Evolutionary conservation across 352 stramenopile genomes (phyloP).

Genomic region (Phytopythium helicoides): DNA sequence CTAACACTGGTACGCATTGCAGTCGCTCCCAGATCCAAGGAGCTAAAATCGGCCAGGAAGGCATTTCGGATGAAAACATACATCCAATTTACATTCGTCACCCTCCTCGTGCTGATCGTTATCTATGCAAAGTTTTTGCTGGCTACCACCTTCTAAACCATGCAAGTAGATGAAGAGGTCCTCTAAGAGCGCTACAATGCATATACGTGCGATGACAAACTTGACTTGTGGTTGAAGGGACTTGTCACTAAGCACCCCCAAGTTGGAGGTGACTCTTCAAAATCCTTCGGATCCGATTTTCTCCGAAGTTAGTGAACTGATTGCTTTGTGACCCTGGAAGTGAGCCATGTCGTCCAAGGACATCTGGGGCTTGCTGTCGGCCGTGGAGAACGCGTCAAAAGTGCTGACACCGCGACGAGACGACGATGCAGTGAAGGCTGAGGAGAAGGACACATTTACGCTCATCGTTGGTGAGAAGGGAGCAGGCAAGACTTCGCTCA

Average conservation of each 20-base stretch:
- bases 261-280: too few relatives aligned
- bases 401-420: constrained; percentile 13
- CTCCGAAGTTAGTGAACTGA: too few relatives aligned
- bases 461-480: constrained; percentile 63
- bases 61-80: constrained; percentile 89
- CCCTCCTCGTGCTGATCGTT: constrained; percentile 78
- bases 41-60: constrained; percentile 97
- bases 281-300: too few relatives aligned
- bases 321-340: neutral
- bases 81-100: constrained; percentile 69
- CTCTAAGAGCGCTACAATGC: too few relatives aligned
- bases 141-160: too few relatives aligned
- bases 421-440: constrained; percentile 20
- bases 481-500: constrained; percentile 83
- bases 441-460: constrained; percentile 73
- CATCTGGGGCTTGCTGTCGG: constrained; percentile 68
- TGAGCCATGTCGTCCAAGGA: constrained; percentile 42
- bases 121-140: constrained; percentile 92
- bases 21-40: constrained; percentile 83
- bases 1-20: neutral
- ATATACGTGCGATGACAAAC: too few relatives aligned
- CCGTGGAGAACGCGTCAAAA: constrained; percentile 32
- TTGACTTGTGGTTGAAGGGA: too few relatives aligned
- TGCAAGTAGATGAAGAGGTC: too few relatives aligned
- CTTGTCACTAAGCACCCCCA: too few relatives aligned